Evolutionary conservation across 805 yeast species (phyloP), one percentile per base, ranked within the genome.

Genomic region (Candida yuanshanica): DNA sequence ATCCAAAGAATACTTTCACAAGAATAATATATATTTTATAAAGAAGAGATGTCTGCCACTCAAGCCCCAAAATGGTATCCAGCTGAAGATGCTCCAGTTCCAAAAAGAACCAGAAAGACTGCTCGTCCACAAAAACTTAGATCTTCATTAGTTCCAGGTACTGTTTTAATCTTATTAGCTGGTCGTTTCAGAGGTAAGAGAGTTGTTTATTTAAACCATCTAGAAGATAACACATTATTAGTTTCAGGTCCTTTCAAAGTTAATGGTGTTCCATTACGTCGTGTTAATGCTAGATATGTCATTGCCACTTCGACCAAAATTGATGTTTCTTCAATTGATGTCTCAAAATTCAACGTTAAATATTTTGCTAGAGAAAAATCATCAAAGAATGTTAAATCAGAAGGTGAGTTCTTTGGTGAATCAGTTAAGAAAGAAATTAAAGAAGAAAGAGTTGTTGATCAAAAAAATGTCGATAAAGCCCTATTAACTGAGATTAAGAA

Each of bases 181-280:
- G 99, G 99, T 70, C 88, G 96, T 75, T 91, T 89, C 95, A 87
- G 99, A 76, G 99, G 99, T 72, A 93, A 91, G 87, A 90, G 98
- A 78, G 99, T 93, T 63, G 98, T 91, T 56, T 85, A 84, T 84
- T 83, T 91, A 71, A 91, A 91, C 83, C 75, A 83, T 72, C 81
- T 93, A 68, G 96, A 89, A 76, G 98, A 93, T 82, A 87, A 88
- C 88, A 91, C 97, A 55, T 77, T 91, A 64, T 84, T 91, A 67
- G 96, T 91, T 52, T 75, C 96, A 50, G 99, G 99, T 70, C 99
- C 99, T 64, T 93, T 91, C 95, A 91, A 93, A 82, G 87, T 91
- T 65, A 91, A 91, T 77, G 99, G 99, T 79, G 99, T 91, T 59
- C 98, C 99, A 70, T 80, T 91, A 72, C 89, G 98, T 84, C 87